Evolutionary conservation across 768 basidiomycete genomes (phyloP).

Genomic region (Dentipellis fragilis): DNA sequence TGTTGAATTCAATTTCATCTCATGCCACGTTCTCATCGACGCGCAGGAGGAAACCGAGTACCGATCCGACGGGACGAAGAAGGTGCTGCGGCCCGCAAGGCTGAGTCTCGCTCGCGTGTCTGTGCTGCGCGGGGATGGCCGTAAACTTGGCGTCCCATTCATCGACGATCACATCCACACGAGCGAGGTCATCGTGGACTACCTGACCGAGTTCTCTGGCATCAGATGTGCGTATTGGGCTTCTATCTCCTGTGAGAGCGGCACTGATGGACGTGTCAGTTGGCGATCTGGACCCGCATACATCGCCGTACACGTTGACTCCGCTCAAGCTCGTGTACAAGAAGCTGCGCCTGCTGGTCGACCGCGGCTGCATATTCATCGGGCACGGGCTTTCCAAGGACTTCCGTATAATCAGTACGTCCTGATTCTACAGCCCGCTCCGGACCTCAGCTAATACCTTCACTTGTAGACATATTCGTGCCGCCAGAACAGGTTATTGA

Average conservation of each 20-base stretch:
- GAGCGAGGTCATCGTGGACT: slow-evolving; percentile 91
- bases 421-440: background rate
- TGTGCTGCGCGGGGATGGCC: slow-evolving; percentile 79
- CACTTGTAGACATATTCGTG: slow-evolving; percentile 75
- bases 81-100: slow-evolving; percentile 83
- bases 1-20: background rate
- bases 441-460: background rate
- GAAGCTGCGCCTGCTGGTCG: slow-evolving; percentile 87
- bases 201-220: slow-evolving; percentile 94
- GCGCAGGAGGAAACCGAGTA: slow-evolving; percentile 87
- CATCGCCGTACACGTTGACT: slow-evolving; percentile 81
- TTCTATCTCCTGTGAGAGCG: background rate
- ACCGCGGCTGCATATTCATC: slow-evolving; percentile 92
- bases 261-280: slow-evolving; percentile 32
- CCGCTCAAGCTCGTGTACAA: slow-evolving; percentile 98
- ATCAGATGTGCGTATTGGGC: slow-evolving; percentile 62
- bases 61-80: slow-evolving; percentile 90
- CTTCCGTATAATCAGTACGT: slow-evolving; percentile 94
- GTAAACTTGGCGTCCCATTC: slow-evolving; percentile 76
- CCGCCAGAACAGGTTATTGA: slow-evolving; percentile 94
- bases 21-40: no score
- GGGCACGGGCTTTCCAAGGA: slow-evolving; percentile 97
- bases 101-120: slow-evolving; percentile 92
- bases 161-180: slow-evolving; percentile 99
- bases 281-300: slow-evolving; percentile 83